phyloP scores from a whole-genome alignment of 495 filamentous ascomycete genomes.

The Neurospora pannonica region DNA sequence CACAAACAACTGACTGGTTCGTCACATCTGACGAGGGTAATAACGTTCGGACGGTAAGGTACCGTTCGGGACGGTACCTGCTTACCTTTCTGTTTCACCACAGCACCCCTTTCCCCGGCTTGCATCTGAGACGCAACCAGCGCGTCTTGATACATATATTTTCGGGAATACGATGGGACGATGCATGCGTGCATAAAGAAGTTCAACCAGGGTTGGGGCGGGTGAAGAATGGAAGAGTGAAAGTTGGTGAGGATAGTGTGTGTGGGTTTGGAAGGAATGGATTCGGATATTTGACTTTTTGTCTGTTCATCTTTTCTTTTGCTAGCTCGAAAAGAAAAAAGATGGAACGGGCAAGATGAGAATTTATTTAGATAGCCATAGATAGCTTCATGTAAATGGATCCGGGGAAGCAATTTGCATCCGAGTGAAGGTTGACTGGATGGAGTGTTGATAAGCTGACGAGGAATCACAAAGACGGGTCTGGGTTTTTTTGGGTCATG shows the following conservation, averaged over 20 bases:
- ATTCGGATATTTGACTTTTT: background rate
- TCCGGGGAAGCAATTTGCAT: background rate
- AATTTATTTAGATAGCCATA: too few species aligned
- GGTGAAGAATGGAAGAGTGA: background rate
- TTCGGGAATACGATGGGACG: background rate
- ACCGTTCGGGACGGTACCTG: background rate
- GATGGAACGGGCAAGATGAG: background rate
- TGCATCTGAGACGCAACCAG: background rate
- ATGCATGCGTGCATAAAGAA: background rate
- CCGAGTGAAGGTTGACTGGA: background rate
- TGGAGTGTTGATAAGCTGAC: background rate
- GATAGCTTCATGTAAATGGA: background rate
- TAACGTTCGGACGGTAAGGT: background rate
- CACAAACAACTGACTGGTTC: background rate
- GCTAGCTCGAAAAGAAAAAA: background rate
- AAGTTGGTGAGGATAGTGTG: background rate
- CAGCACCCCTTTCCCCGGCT: background rate
- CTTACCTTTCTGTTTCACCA: background rate
- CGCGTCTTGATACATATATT: background rate
- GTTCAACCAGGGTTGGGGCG: background rate
- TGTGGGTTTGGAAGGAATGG: background rate
- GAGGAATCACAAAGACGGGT: too few species aligned
- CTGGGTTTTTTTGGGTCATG: too few species aligned
- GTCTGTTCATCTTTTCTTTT: background rate
- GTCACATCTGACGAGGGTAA: background rate